These are phyloP conservation scores for Dendrothele bispora DNA, from an alignment of 768 basidiomycete species.

Conservation along the genomic window DNA sequence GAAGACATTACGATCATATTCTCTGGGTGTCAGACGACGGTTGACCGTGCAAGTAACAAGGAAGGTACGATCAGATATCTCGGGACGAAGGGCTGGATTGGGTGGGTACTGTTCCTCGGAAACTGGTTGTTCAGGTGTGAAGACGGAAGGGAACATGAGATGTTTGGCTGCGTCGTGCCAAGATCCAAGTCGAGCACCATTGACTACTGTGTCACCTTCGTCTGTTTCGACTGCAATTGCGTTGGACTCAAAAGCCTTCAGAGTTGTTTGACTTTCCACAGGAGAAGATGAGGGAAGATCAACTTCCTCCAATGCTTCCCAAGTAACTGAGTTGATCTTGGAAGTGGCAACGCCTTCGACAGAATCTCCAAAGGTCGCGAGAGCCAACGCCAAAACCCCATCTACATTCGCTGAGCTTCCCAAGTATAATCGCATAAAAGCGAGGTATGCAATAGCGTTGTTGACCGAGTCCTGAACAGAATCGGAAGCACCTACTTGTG, in stretches of 20 bases:
- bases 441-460: constrained; percentile 66
- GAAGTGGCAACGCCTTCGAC: constrained; percentile 49
- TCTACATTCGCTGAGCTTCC: constrained; percentile 59
- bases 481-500: constrained; percentile 32
- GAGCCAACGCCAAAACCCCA: constrained; percentile 52
- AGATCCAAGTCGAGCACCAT: constrained; percentile 59
- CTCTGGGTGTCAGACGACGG: constrained; percentile 87
- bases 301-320: constrained; percentile 65
- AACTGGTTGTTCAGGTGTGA: constrained; percentile 46
- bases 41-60: constrained; percentile 94
- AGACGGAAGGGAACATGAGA: constrained; percentile 83
- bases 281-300: constrained; percentile 33
- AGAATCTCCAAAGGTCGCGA: constrained; percentile 41
- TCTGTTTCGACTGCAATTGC: constrained; percentile 70
- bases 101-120: constrained; percentile 50
- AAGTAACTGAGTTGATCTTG: constrained; percentile 58
- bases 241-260: constrained; percentile 70
- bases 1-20: constrained; percentile 98
- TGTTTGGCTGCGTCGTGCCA: constrained; percentile 91
- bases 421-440: constrained; percentile 84
- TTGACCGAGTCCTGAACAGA: constrained; percentile 43
- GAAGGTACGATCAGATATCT: constrained; percentile 85
- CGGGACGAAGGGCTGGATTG: constrained; percentile 79
- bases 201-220: constrained; percentile 53
- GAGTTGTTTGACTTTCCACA: constrained; percentile 22